Base-by-base conservation (phyloP, 2,329 filamentous ascomycete genomes). In the Cordyceps farinosa region DNA sequence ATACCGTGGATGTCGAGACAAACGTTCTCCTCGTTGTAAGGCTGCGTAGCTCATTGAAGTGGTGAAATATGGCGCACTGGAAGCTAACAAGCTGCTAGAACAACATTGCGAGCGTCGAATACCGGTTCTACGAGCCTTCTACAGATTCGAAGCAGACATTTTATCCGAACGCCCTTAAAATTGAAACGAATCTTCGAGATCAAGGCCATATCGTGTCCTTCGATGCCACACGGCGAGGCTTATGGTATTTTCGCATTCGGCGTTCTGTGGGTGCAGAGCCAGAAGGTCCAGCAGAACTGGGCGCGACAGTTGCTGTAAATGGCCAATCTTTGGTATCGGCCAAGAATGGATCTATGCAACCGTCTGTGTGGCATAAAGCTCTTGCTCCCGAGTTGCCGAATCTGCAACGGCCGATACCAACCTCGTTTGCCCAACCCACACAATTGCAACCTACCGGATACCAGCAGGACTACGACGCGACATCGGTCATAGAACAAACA, bases 1-100 rank as follows among this genome's bases (percentile, higher is more conserved):
- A 87, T 75, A 81, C 82, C 74, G 82, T 83, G 67, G 84, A 87
- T 76, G 86, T 85, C 75, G 83, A 85, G 71, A 87, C 84, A 72
- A 87, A 87, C 76, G 80, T 79, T 65, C 75, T 87, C 70, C 76
- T 84, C 70, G 79, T 86, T 77, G 84, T 87, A 68, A 70, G 82
- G 77, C 17, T 52, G 27, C 17, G 38, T 10, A 17, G 11, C 67
- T 73, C 36, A 70, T 66, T 45, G 45, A 45, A 30, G 47, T 29
- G 45, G 17, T 17, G n/a, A 61, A 38, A 13, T 29, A n/a, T 29
- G n/a, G 34, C 15, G 27, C 8, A 38, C 7, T n/a, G n/a, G 34
- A 36, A 54, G 57, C 65, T 68, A 64, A 73, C 63, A 22, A 36
- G 17, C 55, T 56, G 9, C n/a, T 67, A 87, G 84, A 84, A 81